Conservation (phyloP, 768 basidiomycete genomes). For the Phaeotremella fagi region DNA sequence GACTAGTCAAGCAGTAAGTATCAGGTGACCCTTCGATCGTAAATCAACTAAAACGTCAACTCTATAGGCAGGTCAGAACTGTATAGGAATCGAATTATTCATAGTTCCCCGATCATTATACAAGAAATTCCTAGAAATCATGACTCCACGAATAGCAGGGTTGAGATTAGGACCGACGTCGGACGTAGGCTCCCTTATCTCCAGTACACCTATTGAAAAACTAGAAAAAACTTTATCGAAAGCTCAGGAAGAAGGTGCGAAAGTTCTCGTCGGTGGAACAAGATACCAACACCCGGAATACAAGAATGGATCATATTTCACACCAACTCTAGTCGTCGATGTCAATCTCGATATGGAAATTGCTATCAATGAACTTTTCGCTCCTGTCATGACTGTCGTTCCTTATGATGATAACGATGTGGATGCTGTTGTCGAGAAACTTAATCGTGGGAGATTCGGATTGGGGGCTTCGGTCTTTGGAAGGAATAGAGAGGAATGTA, state of each 20-base stretch:
- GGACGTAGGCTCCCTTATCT: slow-evolving; percentile 87
- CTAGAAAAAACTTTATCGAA: slow-evolving; percentile 66
- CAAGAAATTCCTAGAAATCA: slow-evolving; percentile 63
- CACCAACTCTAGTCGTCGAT: slow-evolving; percentile 78
- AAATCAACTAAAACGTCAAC: background rate
- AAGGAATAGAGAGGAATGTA: slow-evolving; percentile 68
- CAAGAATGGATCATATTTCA: slow-evolving; percentile 73
- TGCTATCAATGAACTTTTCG: slow-evolving; percentile 84
- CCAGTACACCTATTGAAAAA: slow-evolving; percentile 62
- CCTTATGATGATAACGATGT: slow-evolving; percentile 63
- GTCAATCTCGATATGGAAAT: slow-evolving; percentile 68
- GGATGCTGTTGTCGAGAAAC: slow-evolving; percentile 79
- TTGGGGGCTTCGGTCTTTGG: slow-evolving; percentile 95
- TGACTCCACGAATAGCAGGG: slow-evolving; percentile 57
- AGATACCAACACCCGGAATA: slow-evolving; percentile 63
- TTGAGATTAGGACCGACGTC: slow-evolving; percentile 65
- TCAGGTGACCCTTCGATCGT: background rate
- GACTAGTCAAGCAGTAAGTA: slow-evolving; percentile 34
- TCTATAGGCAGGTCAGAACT: slow-evolving; percentile 70
- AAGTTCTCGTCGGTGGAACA: slow-evolving; percentile 61
- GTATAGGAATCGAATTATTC: slow-evolving; percentile 91
- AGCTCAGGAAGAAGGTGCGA: slow-evolving; percentile 66
- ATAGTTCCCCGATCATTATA: slow-evolving; percentile 77
- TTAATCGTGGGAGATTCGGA: slow-evolving; percentile 81
- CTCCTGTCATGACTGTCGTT: slow-evolving; percentile 82